Evolutionary conservation across 108 stramenopile species (phyloP).

Genomic region (Tribonema minus): DNA sequence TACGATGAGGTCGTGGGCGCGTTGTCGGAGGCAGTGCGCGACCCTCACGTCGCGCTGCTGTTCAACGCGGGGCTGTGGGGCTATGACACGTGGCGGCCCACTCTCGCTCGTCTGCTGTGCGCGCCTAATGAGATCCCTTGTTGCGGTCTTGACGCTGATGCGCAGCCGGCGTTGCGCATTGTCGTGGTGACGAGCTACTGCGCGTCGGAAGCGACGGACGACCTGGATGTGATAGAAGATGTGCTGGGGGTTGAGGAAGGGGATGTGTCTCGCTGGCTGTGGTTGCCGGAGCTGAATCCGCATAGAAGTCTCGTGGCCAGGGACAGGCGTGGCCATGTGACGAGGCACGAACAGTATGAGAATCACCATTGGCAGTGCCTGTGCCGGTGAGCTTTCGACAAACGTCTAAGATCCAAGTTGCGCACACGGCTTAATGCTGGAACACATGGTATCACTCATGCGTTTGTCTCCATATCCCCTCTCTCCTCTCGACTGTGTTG

Average conservation of each 20-base stretch:
- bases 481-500: too few species aligned
- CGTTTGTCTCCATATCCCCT: too few species aligned
- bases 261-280: constrained; percentile 1
- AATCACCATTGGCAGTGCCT: constrained; percentile 32
- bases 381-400: too few species aligned
- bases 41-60: constrained; percentile 9
- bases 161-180: background rate
- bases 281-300: constrained; percentile 24
- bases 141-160: too few species aligned
- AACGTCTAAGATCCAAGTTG: too few species aligned
- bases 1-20: constrained; percentile 5
- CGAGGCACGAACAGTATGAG: constrained; percentile 7
- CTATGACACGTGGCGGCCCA: constrained; percentile 31
- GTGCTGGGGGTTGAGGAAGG: background rate
- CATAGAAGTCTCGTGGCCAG: constrained; percentile 13
- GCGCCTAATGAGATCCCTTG: too few species aligned
- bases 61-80: constrained; percentile 41
- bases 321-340: background rate
- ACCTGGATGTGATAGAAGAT: constrained; percentile 10
- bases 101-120: constrained; percentile 4
- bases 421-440: too few species aligned
- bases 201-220: constrained; percentile 21
- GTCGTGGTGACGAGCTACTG: constrained; percentile 38
- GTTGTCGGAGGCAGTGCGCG: background rate
- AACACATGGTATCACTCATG: too few species aligned